Conservation (phyloP, 2,329 filamentous ascomycete species). For the Ophiostoma sp. region DNA sequence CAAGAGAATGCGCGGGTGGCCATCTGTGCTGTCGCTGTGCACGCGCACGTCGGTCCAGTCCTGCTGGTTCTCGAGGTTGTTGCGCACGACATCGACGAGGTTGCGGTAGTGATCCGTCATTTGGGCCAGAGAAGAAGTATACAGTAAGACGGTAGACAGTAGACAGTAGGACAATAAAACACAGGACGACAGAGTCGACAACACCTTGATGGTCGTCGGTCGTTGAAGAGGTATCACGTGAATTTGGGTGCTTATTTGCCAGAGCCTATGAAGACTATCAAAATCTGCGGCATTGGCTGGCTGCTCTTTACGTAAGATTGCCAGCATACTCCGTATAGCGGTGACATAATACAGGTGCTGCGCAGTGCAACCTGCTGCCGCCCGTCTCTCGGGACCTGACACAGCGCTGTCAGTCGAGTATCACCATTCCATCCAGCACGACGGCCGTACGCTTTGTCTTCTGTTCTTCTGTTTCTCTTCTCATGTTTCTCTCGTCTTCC, state of each 20-base stretch:
- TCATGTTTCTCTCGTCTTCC: too few species aligned
- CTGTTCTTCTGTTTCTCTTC: too few species aligned
- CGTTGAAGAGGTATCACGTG: neutral
- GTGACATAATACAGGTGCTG: too few species aligned
- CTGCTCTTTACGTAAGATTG: too few species aligned
- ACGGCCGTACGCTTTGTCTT: too few species aligned
- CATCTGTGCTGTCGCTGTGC: conserved; percentile 39
- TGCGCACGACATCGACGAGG: conserved; percentile 56
- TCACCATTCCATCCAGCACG: too few species aligned
- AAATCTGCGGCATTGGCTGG: too few species aligned
- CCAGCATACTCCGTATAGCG: too few species aligned
- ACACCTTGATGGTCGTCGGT: conserved; percentile 2
- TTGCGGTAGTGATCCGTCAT: conserved; percentile 27
- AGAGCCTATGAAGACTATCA: too few species aligned
- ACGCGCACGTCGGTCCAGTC: conserved; percentile 61
- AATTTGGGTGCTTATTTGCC: neutral
- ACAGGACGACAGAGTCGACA: neutral
- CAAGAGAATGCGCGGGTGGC: conserved; percentile 55
- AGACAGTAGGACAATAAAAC: neutral
- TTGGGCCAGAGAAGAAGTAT: neutral
- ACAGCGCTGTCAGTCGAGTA: too few species aligned
- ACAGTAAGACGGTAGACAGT: neutral
- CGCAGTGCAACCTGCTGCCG: too few species aligned
- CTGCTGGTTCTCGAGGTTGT: conserved; percentile 71
- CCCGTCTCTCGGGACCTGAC: too few species aligned